A percentile compares a stretch with the other conserved stretches of the same genome.
Conservation (phyloP, 108 stramenopile genomes). For the Nitzschia sp. region DNA sequence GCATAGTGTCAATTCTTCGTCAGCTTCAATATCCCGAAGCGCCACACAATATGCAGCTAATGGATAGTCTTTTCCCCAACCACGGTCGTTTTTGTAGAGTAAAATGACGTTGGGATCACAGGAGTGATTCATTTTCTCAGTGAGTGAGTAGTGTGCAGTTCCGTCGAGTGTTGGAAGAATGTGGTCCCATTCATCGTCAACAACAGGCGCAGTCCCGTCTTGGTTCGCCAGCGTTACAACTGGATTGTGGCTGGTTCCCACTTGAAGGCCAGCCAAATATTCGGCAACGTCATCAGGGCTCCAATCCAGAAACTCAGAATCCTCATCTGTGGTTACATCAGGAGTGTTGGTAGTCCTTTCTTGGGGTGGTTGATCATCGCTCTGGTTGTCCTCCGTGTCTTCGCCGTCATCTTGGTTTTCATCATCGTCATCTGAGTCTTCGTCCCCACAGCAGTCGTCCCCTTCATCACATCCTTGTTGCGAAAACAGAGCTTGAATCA, state of each 20-base stretch:
- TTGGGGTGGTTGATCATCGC: constrained; percentile 1
- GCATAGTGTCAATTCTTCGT: constrained; percentile 82
- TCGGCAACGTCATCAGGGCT: constrained; percentile 54
- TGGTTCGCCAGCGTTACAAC: too few species aligned
- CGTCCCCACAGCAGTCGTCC: too few species aligned
- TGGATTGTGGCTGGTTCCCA: too few species aligned
- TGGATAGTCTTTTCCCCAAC: constrained; percentile 49
- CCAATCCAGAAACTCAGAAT: constrained; percentile 37
- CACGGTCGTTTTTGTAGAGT: constrained; percentile 42
- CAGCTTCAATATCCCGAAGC: constrained; percentile 52
- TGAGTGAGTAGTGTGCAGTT: constrained; percentile 66
- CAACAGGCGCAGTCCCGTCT: background rate
- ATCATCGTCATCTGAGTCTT: constrained; percentile 40
- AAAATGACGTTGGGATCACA: constrained; percentile 70
- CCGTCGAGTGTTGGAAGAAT: constrained; percentile 80
- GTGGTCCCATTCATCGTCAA: constrained; percentile 56
- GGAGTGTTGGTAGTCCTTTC: too few species aligned
- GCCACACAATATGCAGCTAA: constrained; percentile 66
- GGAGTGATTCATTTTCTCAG: constrained; percentile 90
- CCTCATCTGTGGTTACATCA: constrained; percentile 1
- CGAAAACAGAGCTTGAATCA: constrained; percentile 37
- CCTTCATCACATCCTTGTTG: constrained; percentile 54
- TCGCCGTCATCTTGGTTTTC: constrained; percentile 12
- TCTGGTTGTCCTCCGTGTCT: constrained; percentile 7
- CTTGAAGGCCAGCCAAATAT: constrained; percentile 35